Base-by-base conservation (phyloP, 306 rosid genomes). In the Arachis stenosperma region DNA sequence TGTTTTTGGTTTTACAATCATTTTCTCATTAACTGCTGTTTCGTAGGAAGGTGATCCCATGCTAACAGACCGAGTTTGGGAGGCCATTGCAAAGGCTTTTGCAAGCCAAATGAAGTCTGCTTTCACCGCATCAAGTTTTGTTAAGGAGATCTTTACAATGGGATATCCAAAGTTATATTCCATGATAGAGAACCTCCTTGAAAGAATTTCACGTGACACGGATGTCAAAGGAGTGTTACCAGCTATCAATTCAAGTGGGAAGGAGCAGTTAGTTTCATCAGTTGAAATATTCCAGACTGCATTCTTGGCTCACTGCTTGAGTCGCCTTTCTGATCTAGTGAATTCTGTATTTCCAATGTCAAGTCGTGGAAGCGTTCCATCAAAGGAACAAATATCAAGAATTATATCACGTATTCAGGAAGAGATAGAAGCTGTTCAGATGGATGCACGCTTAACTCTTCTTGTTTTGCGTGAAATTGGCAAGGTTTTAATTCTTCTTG, bases 51-150 rank as follows among this genome's bases (percentile, higher is more conserved):
- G 97, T 69, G 99, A 94, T 80, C 77, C 84, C 75, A 85, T 88
- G 96, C 82, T 90, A 81, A 91, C 96, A 6, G 92, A 86, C 74
- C 82, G 99, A 61, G 89, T 94, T 36, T 91, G 99, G 99, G 98
- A 91, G 79, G 96, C 97, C 78, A 85, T 94, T 77, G 90, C 89
- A 65, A 94, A 91, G 87, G 95, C 96, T 76, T 94, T 94, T 76
- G 85, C 96, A 36, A 89, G 85, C 81, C 99, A 94, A 80, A 94
- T 91, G 96, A 94, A 94, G 85, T 94, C 99, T 54, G 88, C 90
- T 84, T 94, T 94, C 80, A 86, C 98, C 30, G 99, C 98, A 76
- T 94, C 99, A 77, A 94, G 96, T 86, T 94, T 94, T 76, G 98
- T 94, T 42, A 94, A 91, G 84, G 99, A 94, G 78, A 90, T 86